Evolutionary conservation across 495 filamentous ascomycete genomes (phyloP).

Genomic region (Penicillium crystallinum): DNA sequence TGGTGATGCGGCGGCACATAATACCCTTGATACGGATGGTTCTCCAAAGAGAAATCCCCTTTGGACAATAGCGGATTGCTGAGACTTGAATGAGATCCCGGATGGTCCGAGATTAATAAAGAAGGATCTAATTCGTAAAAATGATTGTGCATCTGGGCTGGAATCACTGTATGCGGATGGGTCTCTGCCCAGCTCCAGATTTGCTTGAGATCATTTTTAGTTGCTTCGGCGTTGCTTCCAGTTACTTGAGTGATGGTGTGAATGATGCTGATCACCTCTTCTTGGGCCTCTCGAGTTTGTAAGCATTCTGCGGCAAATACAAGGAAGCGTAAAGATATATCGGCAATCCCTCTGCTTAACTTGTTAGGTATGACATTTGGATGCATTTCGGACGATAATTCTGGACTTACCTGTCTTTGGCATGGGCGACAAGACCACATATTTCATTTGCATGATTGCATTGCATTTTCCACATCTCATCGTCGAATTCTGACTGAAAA

Average conservation of each 20-base stretch:
- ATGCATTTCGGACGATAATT: too few relatives aligned
- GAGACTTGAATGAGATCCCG: slow-evolving; percentile 41
- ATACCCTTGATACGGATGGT: slow-evolving; percentile 69
- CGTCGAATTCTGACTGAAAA: slow-evolving; percentile 43
- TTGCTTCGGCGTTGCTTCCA: slow-evolving; percentile 67
- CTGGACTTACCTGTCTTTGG: slow-evolving; percentile 59
- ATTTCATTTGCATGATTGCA: slow-evolving; percentile 71
- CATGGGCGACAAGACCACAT: slow-evolving; percentile 82
- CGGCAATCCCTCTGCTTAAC: slow-evolving; percentile 56
- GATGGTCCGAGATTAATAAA: slow-evolving; percentile 16
- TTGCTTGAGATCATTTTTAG: slow-evolving; percentile 63
- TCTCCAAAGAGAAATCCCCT: slow-evolving; percentile 66
- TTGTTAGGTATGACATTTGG: background rate
- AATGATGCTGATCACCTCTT: slow-evolving; percentile 76
- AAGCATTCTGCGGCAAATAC: slow-evolving; percentile 75
- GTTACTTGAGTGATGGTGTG: slow-evolving; percentile 69
- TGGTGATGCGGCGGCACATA: slow-evolving; percentile 47
- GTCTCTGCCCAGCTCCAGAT: slow-evolving; percentile 68
- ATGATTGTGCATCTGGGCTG: slow-evolving; percentile 20
- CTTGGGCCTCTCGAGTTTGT: slow-evolving; percentile 63
- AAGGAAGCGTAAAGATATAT: slow-evolving; percentile 71
- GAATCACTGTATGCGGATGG: slow-evolving; percentile 22
- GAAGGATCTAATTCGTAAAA: slow-evolving; percentile 20
- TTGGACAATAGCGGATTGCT: slow-evolving; percentile 61
- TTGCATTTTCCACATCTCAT: slow-evolving; percentile 63